Base-by-base conservation (phyloP, 2,329 filamentous ascomycete species). In the Coniochaeta sp. region DNA sequence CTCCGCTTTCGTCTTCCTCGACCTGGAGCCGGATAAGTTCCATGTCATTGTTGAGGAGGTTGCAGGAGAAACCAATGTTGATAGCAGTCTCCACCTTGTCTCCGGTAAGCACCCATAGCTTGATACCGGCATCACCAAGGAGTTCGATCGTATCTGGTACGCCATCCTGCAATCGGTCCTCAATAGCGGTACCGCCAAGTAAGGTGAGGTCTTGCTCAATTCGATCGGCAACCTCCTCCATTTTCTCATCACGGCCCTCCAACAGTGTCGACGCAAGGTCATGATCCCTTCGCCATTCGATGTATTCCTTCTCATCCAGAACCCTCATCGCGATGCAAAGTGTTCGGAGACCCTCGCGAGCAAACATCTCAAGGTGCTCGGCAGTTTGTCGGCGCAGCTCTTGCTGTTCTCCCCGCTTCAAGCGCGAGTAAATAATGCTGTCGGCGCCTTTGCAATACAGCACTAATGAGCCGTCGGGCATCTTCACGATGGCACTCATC, bases 1-100 rank as follows among this genome's bases (percentile, higher is more conserved):
- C 68, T 17, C 82, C 76, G 10, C 77, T 70, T 62, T 88, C 83
- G 59, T 92, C 88, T 64, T 96, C 91, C 1, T 90, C 84, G 32
- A 95, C 82, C 71, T 96, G 96, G 67, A 99, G 81, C 56, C 96
- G 86, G 64, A 99, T 90, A 63, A 99, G 79, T 66, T 99, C 95
- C 95, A 99, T 97, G 66, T 96, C 91, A 73, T 97, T 99, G 75
- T 93, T 92, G 59, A 99, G 84, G 34, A 99, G 81, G 68, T 99
- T 99, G 79, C 96, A 99, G 12, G 96, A 99, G 75, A 98, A 99
- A 2, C 95, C 95, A 71, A 99, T 99, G 77, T 99, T 99, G 85
- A 99, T 99, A 61, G 96, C 95, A 26, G 95, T 99, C 76, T 99
- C 95, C 34, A 98, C 93, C 75, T 98, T 99, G 81, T 99, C 95